Evolutionary conservation across 768 basidiomycete genomes (phyloP).

Genomic region (Suillus subalutaceus): DNA sequence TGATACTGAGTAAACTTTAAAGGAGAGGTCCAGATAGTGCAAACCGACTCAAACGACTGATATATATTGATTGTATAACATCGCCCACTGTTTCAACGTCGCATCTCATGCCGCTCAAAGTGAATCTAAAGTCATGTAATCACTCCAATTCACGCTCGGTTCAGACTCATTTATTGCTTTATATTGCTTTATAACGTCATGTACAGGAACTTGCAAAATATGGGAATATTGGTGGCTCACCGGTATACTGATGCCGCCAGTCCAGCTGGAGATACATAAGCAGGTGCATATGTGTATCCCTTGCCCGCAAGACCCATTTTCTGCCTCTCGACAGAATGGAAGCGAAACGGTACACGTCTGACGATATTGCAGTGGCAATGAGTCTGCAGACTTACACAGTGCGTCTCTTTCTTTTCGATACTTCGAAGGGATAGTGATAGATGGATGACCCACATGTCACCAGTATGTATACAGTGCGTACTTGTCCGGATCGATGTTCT

Average conservation of each 20-base stretch:
- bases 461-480: constrained; percentile 1
- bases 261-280: background rate
- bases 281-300: background rate
- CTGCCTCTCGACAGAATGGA: background rate
- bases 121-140: background rate
- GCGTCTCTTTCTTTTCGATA: background rate
- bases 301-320: background rate
- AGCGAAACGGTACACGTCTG: background rate
- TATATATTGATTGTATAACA: background rate
- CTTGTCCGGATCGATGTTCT: background rate
- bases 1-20: background rate
- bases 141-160: no score
- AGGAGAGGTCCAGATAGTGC: background rate
- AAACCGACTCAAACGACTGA: background rate
- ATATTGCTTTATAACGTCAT: no score
- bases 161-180: no score
- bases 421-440: background rate
- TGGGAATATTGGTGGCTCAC: no score
- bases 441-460: background rate
- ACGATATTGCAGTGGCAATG: background rate
- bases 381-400: background rate
- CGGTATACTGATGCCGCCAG: no score
- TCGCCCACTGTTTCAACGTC: background rate
- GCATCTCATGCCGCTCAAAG: background rate
- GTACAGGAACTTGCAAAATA: no score